These are phyloP conservation scores for Talaromyces thailandensis DNA, from an alignment of 495 filamentous ascomycete species.

Conservation along the genomic window DNA sequence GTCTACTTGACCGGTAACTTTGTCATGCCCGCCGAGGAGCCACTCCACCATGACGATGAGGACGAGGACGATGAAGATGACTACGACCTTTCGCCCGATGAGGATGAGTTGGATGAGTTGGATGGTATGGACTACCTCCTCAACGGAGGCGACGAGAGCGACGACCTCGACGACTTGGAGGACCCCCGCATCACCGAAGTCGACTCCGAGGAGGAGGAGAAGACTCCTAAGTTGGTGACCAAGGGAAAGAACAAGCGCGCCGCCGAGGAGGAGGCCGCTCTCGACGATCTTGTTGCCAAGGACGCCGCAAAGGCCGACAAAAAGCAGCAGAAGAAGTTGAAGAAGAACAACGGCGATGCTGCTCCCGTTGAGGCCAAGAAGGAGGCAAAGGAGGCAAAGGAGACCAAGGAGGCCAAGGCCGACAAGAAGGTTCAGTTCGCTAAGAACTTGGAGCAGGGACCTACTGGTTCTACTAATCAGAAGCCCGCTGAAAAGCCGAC, in stretches of 20 bases:
- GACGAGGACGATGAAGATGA: conserved; percentile 63
- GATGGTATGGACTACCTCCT: conserved; percentile 43
- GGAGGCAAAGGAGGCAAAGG: conserved; percentile 41
- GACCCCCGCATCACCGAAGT: conserved; percentile 79
- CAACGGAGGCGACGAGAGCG: conserved; percentile 65
- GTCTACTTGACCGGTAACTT: conserved; percentile 95
- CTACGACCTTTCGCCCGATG: conserved; percentile 75
- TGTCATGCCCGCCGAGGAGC: conserved; percentile 52
- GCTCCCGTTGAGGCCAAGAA: conserved; percentile 50
- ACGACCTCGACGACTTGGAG: conserved; percentile 74
- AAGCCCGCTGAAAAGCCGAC: conserved; percentile 43
- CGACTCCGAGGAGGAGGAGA: conserved; percentile 66
- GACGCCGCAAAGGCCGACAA: conserved; percentile 60
- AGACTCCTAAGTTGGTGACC: conserved; percentile 66
- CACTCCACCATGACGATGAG: conserved; percentile 43
- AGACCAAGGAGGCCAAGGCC: conserved; percentile 37
- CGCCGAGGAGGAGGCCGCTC: conserved; percentile 53
- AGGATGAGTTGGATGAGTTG: conserved; percentile 69
- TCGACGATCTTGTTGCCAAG: conserved; percentile 73
- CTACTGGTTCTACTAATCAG: conserved; percentile 51
- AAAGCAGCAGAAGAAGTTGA: conserved; percentile 97
- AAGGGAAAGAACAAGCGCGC: conserved; percentile 85
- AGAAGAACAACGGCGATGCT: conserved; percentile 92
- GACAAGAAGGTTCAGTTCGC: conserved; percentile 99
- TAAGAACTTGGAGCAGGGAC: conserved; percentile 95